Evolutionary conservation across 2,329 filamentous ascomycete species (phyloP), one percentile per base, ranked within the genome.

Genomic region (Hypoxylon sp.): DNA sequence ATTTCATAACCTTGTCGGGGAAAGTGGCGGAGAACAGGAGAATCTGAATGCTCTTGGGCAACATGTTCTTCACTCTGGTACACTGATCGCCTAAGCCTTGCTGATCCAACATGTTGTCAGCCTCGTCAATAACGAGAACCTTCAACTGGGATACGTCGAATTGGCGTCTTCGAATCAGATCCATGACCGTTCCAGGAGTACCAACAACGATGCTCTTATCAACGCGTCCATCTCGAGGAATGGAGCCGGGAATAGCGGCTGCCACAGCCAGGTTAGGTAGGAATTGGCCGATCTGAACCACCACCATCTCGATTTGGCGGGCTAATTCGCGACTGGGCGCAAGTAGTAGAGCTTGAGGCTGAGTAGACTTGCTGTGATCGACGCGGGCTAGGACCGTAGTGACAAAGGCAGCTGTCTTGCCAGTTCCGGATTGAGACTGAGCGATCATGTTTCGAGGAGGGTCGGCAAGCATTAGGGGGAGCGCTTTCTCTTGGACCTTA

Each of bases 401-500:
- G 50, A 96, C 93, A 80, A 99, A 99, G 22, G 96, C 96, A 19
- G 94, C 96, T 0, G 96, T 99, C 85, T 99, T 99, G 77, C 96
- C 96, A 19, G 96, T 99, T 74, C 96, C 96, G 1, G 96, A 99
- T 81, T 99, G 96, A n/a, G 96, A 99, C 82, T 99, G 96, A 3
- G 94, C 96, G 77, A 99, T 95, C 87, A 99, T 92, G 81, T 98
- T 98, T 72, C 87, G 87, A 0, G 95, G 92, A n/a, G 96, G 95
- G 77, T 97, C 86, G 74, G 88, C 84, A 70, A 99, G 88, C 77
- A 99, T 92, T 61, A 99, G 86, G 29, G 96, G 96, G 17, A 99
- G 87, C 1, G 96, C 96, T 74, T 92, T 93, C 81, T 97, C 96
- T 83, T 99, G 96, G 72, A 99, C 97, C 84, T 99, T 99, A 63